Evolutionary conservation across 768 basidiomycete genomes (phyloP).

Genomic region (Cyathus striatus): DNA sequence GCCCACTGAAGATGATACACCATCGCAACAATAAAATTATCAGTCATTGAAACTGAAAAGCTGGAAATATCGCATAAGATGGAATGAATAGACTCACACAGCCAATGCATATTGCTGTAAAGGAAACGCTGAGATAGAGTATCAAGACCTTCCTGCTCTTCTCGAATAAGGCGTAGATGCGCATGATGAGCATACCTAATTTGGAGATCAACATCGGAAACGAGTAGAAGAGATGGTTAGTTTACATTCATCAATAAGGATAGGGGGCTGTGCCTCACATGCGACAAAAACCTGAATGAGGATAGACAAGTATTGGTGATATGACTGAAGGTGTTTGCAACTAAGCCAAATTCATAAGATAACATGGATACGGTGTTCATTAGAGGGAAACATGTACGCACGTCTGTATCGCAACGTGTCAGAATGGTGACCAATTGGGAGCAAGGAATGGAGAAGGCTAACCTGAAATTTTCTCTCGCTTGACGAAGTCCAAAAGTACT

Average conservation of each 20-base stretch:
- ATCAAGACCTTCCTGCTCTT: conserved; percentile 23
- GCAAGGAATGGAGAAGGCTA: conserved; percentile 5
- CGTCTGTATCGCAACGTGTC: conserved; percentile 1
- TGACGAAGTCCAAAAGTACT: conserved; percentile 25
- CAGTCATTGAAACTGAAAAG: no score
- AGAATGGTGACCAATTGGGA: not conserved
- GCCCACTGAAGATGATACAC: no score
- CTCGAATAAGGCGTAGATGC: conserved; percentile 39
- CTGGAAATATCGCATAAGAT: not conserved
- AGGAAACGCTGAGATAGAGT: conserved; percentile 17
- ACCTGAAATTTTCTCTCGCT: conserved; percentile 19
- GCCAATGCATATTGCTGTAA: conserved; percentile 18
- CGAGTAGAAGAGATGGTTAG: no score
- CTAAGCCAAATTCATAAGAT: conserved; percentile 11
- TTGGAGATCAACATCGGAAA: not conserved
- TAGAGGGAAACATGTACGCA: conserved; percentile 1
- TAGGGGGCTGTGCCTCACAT: conserved; percentile 13
- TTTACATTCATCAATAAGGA: not conserved
- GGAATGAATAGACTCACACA: conserved; percentile 18
- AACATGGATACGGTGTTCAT: not conserved
- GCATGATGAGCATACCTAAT: conserved; percentile 29
- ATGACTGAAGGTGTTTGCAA: conserved; percentile 23
- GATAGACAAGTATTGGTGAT: conserved; percentile 30
- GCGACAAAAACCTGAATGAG: conserved; percentile 27
- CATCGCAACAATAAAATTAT: no score